Conservation (phyloP, 2,329 filamentous ascomycete species). For the Byssothecium circinans region DNA sequence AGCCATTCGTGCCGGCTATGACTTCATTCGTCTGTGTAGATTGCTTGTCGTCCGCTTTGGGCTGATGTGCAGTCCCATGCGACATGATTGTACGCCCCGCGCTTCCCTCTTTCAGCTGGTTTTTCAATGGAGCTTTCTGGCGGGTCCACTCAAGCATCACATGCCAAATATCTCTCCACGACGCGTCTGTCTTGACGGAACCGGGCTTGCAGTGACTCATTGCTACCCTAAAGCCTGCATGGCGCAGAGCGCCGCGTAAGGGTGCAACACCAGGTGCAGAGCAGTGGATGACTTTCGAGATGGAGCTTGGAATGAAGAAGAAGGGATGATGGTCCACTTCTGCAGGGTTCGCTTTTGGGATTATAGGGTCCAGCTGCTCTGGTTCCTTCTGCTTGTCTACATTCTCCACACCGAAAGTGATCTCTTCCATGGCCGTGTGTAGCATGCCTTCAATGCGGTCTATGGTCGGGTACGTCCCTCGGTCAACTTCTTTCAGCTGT, state of each 20-base stretch:
- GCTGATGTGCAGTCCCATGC: conserved; percentile 25
- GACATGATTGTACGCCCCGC: conserved; percentile 71
- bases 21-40: not conserved
- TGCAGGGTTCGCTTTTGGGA: conserved; percentile 40
- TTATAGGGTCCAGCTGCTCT: conserved; percentile 39
- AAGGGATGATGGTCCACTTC: conserved; percentile 75
- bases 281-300: conserved; percentile 78
- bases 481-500: conserved; percentile 67
- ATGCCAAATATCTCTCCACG: conserved; percentile 88
- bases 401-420: conserved; percentile 36
- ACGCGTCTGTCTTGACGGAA: conserved; percentile 90
- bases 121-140: conserved; percentile 77
- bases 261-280: conserved; percentile 76
- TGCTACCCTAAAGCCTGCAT: conserved; percentile 79
- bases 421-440: conserved; percentile 80
- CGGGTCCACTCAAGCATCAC: conserved; percentile 89
- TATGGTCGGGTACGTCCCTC: conserved; percentile 74
- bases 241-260: conserved; percentile 77
- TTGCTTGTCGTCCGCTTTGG: conserved; percentile 17
- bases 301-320: conserved; percentile 75
- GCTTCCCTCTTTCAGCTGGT: conserved; percentile 68
- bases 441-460: conserved; percentile 89
- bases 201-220: conserved; percentile 88
- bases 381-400: conserved; percentile 19
- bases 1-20: conserved; percentile 5